A percentile compares a stretch with the other conserved stretches of the same genome.
Evolutionary conservation across 805 yeast species (phyloP).

Genomic region (Metschnikowia lochheadii): DNA sequence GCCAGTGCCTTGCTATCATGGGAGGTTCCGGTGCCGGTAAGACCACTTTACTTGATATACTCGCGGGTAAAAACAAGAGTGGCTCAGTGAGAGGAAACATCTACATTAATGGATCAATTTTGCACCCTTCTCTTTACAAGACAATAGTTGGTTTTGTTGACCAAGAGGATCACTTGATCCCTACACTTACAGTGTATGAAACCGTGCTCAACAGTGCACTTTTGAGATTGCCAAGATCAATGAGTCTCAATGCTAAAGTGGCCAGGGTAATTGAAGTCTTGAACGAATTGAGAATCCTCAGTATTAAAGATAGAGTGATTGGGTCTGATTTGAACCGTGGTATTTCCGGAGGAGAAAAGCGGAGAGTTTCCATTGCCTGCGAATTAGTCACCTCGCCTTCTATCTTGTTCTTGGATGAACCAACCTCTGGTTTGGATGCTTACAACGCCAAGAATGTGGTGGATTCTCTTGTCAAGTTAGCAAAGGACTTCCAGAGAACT

Average conservation of each 20-base stretch:
- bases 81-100: conserved; percentile 69
- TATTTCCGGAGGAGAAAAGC: conserved; percentile 87
- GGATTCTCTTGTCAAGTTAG: conserved; percentile 75
- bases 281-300: conserved; percentile 76
- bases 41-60: conserved; percentile 85
- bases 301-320: conserved; percentile 77
- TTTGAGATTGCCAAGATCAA: conserved; percentile 74
- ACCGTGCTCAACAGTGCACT: conserved; percentile 91
- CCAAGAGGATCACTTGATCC: conserved; percentile 86
- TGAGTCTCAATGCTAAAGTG: conserved; percentile 71
- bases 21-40: conserved; percentile 99
- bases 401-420: conserved; percentile 81
- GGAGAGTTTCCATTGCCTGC: conserved; percentile 91
- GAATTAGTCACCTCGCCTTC: conserved; percentile 88
- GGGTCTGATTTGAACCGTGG: conserved; percentile 91
- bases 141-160: conserved; percentile 90
- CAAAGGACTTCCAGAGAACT: conserved; percentile 79
- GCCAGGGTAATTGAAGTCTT: conserved; percentile 80
- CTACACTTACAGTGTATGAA: conserved; percentile 93
- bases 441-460: conserved; percentile 90
- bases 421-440: conserved; percentile 93
- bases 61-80: conserved; percentile 82
- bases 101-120: conserved; percentile 65
- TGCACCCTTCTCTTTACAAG: conserved; percentile 45
- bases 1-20: conserved; percentile 92